Base-by-base conservation (phyloP, 805 yeast species). In the Ogataea glucozyma region DNA sequence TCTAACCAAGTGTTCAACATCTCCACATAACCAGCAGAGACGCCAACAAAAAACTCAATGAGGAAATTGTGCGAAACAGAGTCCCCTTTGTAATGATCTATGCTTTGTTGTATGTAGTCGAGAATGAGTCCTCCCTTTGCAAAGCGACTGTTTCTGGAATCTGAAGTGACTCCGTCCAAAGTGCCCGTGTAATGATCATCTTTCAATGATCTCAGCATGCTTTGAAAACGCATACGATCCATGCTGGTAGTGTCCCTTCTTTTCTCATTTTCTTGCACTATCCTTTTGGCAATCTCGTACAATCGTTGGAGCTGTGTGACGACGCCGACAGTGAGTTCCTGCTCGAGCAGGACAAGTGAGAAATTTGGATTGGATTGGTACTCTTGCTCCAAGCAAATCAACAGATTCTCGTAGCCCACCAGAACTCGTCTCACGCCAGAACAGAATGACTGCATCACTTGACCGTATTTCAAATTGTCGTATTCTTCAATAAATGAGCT, bases 51-150 rank as follows among this genome's bases (percentile, higher is more conserved):
- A 2, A 91, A 53, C 4, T 56, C 53, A 1, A 66, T 58, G 31
- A 88, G 65, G 50, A 87, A 80, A 4, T 70, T 68, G 27, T 67
- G 66, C 0, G 85, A 76, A 2, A 64, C 65, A 0, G 71, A 58
- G 56, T 89, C 93, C 2, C 97, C 97, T 40, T 77, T 74, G 52
- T 73, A 77, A 2, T 69, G 66, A 26, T 74, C 73, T 5, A 85
- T 67, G 51, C 81, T 67, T 16, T 67, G 69, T 42, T 85, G 85
- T 1, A 93, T 68, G 1, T 85, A 68, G 40, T 75, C 69, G 27
- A 91, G 62, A 0, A 86, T 75, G 10, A 83, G 61, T 0, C 97
- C 96, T 24, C 99, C 98, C 64, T 85, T 86, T 16, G 83, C 84
- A 17, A 70, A 66, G 29, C 73, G 69, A 40, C 79, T 75, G 29